Evolutionary conservation across 768 basidiomycete genomes (phyloP), one percentile per base, ranked within the genome.

Genomic region (Podaxis sp.): DNA sequence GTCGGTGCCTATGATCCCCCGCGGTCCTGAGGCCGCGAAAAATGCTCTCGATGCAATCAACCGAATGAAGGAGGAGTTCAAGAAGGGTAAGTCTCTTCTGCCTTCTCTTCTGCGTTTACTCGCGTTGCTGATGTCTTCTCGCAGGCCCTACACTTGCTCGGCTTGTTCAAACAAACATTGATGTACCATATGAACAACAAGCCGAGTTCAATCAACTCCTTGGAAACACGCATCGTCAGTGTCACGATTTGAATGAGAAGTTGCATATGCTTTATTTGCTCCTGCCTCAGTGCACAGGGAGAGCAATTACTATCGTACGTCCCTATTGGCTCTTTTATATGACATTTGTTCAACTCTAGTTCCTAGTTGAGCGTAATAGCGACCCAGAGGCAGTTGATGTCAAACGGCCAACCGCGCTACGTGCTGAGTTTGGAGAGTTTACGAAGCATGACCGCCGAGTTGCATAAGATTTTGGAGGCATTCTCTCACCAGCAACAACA

Each of bases 291-390:
- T 43, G 73, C 49, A 75, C 89, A 55, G 80, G 76, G 69, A 83
- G 75, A 71, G 70, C 84, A 33, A 75, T 87, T 38, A 70, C 76
- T 12, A 85, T 88, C 57, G 89, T 90, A 67, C 63, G 87, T 75
- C 55, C 27, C 47, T 8, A 63, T 36, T 61, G 12, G 50, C 7
- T 61, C 11, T 27, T 38, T 40, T 24, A 5, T 22, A 17, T 52
- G n/a, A 38, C 56, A 51, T 24, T 37, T 36, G 55, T 60, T 67
- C 50, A 56, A n/a, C 43, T 46, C 9, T 17, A 8, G 5, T 59
- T 54, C 33, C 37, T 62, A 84, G 85, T 78, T 80, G 36, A 66
- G 77, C 57, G 78, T 79, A 15, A 80, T 83, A 24, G 68, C 69
- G 29, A 78, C 76, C 41, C 86, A 88, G 70, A 72, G 80, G 50